Conservation (phyloP, 169 alveolate genomes). For the Plasmodium malariae region DNA sequence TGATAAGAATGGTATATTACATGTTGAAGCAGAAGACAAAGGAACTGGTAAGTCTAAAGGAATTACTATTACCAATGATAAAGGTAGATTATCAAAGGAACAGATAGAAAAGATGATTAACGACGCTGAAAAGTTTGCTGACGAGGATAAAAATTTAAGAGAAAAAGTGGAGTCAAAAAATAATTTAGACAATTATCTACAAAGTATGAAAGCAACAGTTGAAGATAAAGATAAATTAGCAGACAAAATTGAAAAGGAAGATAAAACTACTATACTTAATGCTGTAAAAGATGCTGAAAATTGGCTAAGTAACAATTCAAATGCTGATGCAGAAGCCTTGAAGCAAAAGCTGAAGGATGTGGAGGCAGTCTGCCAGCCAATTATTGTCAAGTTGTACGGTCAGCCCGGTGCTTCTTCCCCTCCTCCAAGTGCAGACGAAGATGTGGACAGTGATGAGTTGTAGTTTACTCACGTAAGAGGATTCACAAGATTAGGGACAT, state of each 20-base stretch:
- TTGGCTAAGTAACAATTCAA: conserved; percentile 94
- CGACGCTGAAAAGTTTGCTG: conserved; percentile 97
- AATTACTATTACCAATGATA: conserved; percentile 96
- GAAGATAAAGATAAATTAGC: conserved; percentile 95
- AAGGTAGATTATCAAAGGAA: conserved; percentile 96
- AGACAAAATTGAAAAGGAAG: conserved; percentile 93
- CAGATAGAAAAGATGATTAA: conserved; percentile 96
- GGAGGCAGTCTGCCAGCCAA: conserved; percentile 96
- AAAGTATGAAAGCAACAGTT: conserved; percentile 94
- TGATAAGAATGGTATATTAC: conserved; percentile 97
- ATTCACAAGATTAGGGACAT: neutral
- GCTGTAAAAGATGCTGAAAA: conserved; percentile 94
- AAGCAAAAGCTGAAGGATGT: conserved; percentile 93
- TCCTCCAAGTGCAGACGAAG: conserved; percentile 83
- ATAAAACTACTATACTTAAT: conserved; percentile 91
- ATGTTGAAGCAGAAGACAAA: conserved; percentile 96
- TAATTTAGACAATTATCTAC: conserved; percentile 94
- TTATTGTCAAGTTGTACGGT: conserved; percentile 94
- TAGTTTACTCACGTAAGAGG: conserved; percentile 1
- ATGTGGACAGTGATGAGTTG: conserved; percentile 83
- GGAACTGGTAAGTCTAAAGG: conserved; percentile 95
- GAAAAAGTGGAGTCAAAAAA: conserved; percentile 95
- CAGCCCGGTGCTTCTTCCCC: conserved; percentile 90
- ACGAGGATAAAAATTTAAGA: conserved; percentile 94
- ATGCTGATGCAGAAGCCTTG: conserved; percentile 94